Conservation (phyloP, 306 rosid species). For the Vigna nakashimae region DNA sequence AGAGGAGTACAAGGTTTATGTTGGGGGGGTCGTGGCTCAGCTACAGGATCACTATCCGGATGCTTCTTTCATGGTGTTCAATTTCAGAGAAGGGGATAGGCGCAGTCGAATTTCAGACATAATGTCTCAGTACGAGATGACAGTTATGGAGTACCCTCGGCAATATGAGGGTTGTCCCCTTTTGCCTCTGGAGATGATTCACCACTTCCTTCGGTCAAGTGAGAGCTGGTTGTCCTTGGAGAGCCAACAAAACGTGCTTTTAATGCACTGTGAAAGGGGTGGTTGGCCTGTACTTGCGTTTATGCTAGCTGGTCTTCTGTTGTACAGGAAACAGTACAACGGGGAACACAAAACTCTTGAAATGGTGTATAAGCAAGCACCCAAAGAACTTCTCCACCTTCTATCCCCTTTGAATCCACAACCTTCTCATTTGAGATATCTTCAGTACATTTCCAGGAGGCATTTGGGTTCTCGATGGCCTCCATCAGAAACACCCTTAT, state of each 20-base stretch:
- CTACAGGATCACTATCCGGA: conserved; percentile 88
- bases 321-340: conserved; percentile 83
- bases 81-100: conserved; percentile 93
- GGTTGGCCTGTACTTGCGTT: conserved; percentile 99
- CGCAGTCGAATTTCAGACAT: conserved; percentile 85
- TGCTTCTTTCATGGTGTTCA: conserved; percentile 97
- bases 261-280: conserved; percentile 98
- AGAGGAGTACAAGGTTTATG: conserved; percentile 84
- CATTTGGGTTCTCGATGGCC: conserved; percentile 95
- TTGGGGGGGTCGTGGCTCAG: conserved; percentile 88
- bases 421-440: conserved; percentile 96
- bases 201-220: conserved; percentile 94
- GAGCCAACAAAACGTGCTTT: conserved; percentile 89
- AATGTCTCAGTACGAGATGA: conserved; percentile 90
- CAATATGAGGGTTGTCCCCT: conserved; percentile 90
- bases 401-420: conserved; percentile 88
- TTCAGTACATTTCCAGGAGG: conserved; percentile 92
- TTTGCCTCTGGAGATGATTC: conserved; percentile 91
- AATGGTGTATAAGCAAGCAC: conserved; percentile 99
- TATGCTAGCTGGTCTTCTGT: conserved; percentile 90
- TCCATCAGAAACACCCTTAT: conserved; percentile 81
- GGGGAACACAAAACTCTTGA: conserved; percentile 97
- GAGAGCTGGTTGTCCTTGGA: conserved; percentile 99
- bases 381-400: conserved; percentile 84
- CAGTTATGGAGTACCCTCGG: conserved; percentile 98